Evolutionary conservation across 495 filamentous ascomycete species (phyloP).

Genomic region (Neurospora sp.): DNA sequence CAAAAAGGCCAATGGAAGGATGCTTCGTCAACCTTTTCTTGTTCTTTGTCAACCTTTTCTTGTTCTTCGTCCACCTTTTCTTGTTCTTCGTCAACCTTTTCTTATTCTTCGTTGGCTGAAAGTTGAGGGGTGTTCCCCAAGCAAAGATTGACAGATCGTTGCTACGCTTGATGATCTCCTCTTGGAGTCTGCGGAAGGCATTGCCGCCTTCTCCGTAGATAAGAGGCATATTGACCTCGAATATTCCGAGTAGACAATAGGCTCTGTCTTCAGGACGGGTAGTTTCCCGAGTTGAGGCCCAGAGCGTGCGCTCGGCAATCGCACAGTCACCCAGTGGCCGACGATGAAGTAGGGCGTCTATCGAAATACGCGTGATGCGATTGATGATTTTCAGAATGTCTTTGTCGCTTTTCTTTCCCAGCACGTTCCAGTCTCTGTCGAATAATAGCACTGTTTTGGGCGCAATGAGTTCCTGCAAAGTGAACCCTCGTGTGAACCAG

Average conservation of each 20-base stretch:
- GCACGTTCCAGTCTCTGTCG: neutral
- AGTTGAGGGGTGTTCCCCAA: neutral
- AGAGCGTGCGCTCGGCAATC: neutral
- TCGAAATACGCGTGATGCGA: neutral
- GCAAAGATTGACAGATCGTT: neutral
- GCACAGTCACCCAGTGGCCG: neutral
- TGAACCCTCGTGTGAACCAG: constrained; percentile 29
- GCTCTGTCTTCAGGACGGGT: neutral
- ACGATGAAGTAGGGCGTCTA: neutral
- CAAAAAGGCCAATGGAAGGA: neutral
- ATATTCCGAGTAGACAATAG: constrained; percentile 1
- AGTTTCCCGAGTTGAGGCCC: neutral
- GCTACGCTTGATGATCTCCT: neutral
- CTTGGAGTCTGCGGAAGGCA: constrained; percentile 1
- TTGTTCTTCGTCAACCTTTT: too few relatives aligned
- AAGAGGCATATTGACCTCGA: constrained; percentile 3
- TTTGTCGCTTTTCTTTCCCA: neutral
- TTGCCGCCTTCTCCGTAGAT: constrained; percentile 2
- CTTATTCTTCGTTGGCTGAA: neutral
- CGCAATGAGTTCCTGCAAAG: constrained; percentile 32
- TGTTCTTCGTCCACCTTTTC: too few relatives aligned
- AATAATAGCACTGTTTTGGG: constrained; percentile 21
- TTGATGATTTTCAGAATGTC: neutral
- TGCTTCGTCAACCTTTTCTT: neutral
- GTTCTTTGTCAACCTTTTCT: too few relatives aligned